Conservation (phyloP, 106 monocot genomes). For the Dioscorea alata region DNA sequence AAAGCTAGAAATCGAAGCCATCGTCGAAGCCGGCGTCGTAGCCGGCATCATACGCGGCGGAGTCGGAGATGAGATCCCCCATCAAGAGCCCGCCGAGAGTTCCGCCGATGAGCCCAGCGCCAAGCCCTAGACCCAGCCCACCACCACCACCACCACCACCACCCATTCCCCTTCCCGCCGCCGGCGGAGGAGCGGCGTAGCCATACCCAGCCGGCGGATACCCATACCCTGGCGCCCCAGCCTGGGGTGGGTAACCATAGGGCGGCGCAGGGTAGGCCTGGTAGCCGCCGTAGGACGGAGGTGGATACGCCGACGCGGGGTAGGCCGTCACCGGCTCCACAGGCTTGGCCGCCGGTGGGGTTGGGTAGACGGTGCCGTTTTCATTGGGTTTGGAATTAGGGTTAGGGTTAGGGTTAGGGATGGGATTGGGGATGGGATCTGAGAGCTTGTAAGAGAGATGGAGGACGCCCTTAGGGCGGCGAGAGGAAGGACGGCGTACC, state of each 20-base stretch:
- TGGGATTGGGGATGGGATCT: conserved; percentile 17
- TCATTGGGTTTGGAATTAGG: neutral
- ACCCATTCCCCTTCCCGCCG: conserved; percentile 13
- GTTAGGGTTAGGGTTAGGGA: neutral
- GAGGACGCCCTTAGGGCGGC: conserved; percentile 61
- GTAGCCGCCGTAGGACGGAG: conserved; percentile 1
- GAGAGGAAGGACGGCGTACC: conserved; percentile 43
- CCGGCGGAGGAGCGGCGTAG: neutral
- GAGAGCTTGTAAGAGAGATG: conserved; percentile 73
- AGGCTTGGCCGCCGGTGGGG: conserved; percentile 2
- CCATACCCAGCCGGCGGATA: neutral
- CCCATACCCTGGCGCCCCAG: conserved; percentile 10
- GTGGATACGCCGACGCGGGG: conserved; percentile 25
- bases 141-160: conserved; percentile 45
- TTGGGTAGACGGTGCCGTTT: neutral
- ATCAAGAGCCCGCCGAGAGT: conserved; percentile 52
- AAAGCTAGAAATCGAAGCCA: conserved; percentile 22
- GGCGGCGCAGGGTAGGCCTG: conserved; percentile 9
- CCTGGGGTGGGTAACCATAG: conserved; percentile 16
- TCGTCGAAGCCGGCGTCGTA: conserved; percentile 50
- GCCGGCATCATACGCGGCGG: conserved; percentile 35
- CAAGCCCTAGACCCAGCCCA: conserved; percentile 42
- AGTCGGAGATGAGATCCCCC: conserved; percentile 54
- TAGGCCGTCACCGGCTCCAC: conserved; percentile 36
- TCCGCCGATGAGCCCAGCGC: conserved; percentile 49